Conservation (phyloP, 768 basidiomycete genomes). For the Podaxis sp. region DNA sequence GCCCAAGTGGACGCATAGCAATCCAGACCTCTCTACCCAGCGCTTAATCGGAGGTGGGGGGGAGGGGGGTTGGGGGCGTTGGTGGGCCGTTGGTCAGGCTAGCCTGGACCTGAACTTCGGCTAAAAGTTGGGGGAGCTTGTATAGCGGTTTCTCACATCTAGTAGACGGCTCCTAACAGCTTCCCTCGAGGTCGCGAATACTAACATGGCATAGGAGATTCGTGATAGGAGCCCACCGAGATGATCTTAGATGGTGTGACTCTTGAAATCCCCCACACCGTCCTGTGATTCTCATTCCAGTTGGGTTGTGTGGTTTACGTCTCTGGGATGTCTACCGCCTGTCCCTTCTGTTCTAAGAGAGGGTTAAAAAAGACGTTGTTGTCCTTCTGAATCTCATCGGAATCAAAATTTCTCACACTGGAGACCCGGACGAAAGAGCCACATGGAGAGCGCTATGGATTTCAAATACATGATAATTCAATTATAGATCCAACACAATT, state of each 20-base stretch:
- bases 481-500: no score
- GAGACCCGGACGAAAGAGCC: no score
- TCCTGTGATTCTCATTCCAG: not conserved
- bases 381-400: no score
- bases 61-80: no score
- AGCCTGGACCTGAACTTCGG: not conserved
- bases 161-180: not conserved
- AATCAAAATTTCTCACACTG: no score
- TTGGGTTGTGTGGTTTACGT: not conserved
- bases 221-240: not conserved
- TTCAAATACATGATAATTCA: no score
- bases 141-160: not conserved
- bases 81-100: no score
- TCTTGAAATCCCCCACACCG: not conserved
- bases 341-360: no score
- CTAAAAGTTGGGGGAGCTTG: not conserved
- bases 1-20: not conserved
- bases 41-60: not conserved
- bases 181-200: not conserved
- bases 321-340: no score
- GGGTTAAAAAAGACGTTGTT: no score
- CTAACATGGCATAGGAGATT: not conserved
- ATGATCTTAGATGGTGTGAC: not conserved
- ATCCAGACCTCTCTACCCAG: not conserved
- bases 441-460: no score